A percentile compares a stretch with the other conserved stretches of the same genome.
Evolutionary conservation across 2,329 filamentous ascomycete species (phyloP).

Genomic region (Zopfia rhizophila): DNA sequence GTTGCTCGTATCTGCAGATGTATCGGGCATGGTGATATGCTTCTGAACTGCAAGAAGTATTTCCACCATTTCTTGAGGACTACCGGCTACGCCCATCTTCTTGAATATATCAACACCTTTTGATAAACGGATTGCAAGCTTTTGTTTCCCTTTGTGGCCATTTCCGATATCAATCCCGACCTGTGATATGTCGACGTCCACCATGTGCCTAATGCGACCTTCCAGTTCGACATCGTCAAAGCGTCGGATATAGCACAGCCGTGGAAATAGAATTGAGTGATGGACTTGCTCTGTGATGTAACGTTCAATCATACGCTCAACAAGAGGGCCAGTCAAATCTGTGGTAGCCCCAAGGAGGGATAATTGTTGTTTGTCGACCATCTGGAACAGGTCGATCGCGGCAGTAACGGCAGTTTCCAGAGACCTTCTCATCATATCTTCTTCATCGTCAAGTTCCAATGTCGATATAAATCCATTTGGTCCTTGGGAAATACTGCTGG

Average conservation of each 20-base stretch:
- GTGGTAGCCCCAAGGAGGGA: slow-evolving; percentile 92
- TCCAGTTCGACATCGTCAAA: slow-evolving; percentile 89
- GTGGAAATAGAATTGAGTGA: slow-evolving; percentile 82
- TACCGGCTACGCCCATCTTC: slow-evolving; percentile 79
- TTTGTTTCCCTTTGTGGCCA: slow-evolving; percentile 80
- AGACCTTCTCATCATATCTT: slow-evolving; percentile 87
- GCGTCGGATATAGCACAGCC: slow-evolving; percentile 79
- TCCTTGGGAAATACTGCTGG: slow-evolving; percentile 48
- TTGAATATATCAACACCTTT: slow-evolving; percentile 89
- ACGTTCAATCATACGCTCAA: slow-evolving; percentile 93
- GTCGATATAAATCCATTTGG: slow-evolving; percentile 52
- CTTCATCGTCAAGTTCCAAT: slow-evolving; percentile 83
- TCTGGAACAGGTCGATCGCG: slow-evolving; percentile 95
- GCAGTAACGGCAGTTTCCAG: slow-evolving; percentile 91
- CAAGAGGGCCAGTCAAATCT: slow-evolving; percentile 88
- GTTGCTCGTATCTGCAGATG: slow-evolving; percentile 30
- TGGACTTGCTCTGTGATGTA: slow-evolving; percentile 96
- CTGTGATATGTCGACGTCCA: slow-evolving; percentile 92
- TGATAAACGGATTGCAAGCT: slow-evolving; percentile 79
- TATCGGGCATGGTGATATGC: slow-evolving; percentile 73
- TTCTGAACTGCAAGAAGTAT: slow-evolving; percentile 84
- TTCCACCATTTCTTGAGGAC: slow-evolving; percentile 90
- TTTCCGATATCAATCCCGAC: slow-evolving; percentile 88
- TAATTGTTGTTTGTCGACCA: slow-evolving; percentile 93
- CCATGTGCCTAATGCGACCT: slow-evolving; percentile 90